Conservation (phyloP, 2,329 filamentous ascomycete species). For the Colletotrichum tanaceti region DNA sequence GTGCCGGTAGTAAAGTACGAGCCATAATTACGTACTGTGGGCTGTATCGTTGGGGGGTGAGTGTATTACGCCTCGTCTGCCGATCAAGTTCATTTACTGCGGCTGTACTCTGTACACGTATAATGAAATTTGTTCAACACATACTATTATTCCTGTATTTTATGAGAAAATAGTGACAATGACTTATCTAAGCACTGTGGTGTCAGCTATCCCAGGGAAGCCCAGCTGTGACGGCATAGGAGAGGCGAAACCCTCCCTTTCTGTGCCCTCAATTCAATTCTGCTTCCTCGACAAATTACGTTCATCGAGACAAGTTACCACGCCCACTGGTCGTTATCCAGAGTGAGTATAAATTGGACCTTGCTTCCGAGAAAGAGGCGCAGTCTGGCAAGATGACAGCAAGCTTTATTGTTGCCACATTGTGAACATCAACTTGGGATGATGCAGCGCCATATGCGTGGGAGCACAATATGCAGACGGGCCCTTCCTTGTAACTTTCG, state of each 20-base stretch:
- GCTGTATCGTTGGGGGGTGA: background rate
- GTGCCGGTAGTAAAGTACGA: background rate
- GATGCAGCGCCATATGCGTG: too few species aligned
- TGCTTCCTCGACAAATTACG: background rate
- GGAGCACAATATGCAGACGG: too few species aligned
- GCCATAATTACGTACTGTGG: background rate
- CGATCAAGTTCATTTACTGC: slow-evolving; percentile 8
- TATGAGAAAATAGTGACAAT: background rate
- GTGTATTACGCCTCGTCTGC: slow-evolving; percentile 7
- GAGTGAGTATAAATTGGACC: background rate
- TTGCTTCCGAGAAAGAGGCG: slow-evolving; percentile 5
- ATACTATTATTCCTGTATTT: background rate
- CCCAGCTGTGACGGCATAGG: slow-evolving; percentile 3
- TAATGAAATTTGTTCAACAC: slow-evolving; percentile 20
- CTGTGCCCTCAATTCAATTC: too few species aligned
- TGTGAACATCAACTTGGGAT: too few species aligned
- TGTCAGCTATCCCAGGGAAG: background rate
- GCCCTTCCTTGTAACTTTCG: too few species aligned
- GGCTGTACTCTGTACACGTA: too few species aligned
- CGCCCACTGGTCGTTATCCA: background rate
- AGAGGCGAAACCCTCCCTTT: too few species aligned
- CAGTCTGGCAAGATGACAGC: slow-evolving; percentile 8
- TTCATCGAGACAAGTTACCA: background rate
- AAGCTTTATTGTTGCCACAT: slow-evolving; percentile 6
- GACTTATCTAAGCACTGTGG: background rate